Base-by-base conservation (phyloP, 2,329 filamentous ascomycete species). In the Botrytis fragariae region DNA sequence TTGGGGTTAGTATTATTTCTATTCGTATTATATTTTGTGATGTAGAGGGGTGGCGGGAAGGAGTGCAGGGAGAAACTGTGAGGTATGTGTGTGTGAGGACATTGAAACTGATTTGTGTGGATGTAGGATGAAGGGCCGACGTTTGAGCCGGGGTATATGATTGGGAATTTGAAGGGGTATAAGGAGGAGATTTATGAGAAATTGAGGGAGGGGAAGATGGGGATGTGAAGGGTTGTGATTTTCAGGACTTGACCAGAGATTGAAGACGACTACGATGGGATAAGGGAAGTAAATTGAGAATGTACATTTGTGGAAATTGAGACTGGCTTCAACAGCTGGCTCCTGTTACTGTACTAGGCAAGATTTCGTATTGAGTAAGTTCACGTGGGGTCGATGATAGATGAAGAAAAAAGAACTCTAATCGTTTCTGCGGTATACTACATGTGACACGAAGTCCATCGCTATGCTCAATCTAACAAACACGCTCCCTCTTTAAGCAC, bases 91-190 rank as follows among this genome's bases (percentile, higher is more conserved):
- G 37, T 9, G 12, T 65, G 35, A 39, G 12, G 9, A n/a, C 44
- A n/a, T 51, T 10, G 32, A 39, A 18, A 67, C 32, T 67, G 54
- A 54, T 67, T 22, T 45, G 48, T 65, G 45, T 35, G 14, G 4
- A 44, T 48, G 18, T 67, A 67, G 61, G 70, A 72, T 45, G 61
- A 57, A 44, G 45, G 61, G 1, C 48, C 48, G 22, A 59, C 37
- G 3, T 67, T 63, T 29, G 35, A 57, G 3, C 44, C 48, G 45
- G 69, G 69, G 4, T 71, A 64, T 45, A 64, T 64, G 8, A 80
- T 79, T 8, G 78, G 84, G 1, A 73, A 76, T 22, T 82, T 86
- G 18, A 73, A 78, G 45, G 67, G 73, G 0, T 79, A 74, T 61
- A 68, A 45, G 32, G 48, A 39, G 63, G 71, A 45, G 20, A 68